Evolutionary conservation across 805 yeast species (phyloP).

Genomic region (Pichia nakasei): DNA sequence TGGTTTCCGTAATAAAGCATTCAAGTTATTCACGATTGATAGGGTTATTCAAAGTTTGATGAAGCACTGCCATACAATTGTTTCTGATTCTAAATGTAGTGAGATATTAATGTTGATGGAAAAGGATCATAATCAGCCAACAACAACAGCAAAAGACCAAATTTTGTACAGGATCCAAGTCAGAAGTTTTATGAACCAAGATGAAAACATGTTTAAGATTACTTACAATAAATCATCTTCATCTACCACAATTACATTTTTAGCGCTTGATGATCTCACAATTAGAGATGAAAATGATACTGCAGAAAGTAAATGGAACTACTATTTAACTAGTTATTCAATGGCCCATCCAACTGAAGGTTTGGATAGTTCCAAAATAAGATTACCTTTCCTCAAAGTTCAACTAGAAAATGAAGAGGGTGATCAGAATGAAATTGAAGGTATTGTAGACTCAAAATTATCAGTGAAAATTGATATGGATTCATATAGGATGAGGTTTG

Average conservation of each 20-base stretch:
- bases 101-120: slow-evolving; percentile 79
- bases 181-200: slow-evolving; percentile 64
- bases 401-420: slow-evolving; percentile 42
- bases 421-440: slow-evolving; percentile 39
- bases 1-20: slow-evolving; percentile 89
- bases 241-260: slow-evolving; percentile 64
- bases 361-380: slow-evolving; percentile 65
- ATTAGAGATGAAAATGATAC: slow-evolving; percentile 50
- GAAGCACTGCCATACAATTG: slow-evolving; percentile 80
- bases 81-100: slow-evolving; percentile 70
- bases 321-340: slow-evolving; percentile 84
- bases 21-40: slow-evolving; percentile 85
- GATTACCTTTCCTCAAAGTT: slow-evolving; percentile 67
- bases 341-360: slow-evolving; percentile 98
- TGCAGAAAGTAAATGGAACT: slow-evolving; percentile 81
- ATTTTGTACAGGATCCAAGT: slow-evolving; percentile 85
- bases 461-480: slow-evolving; percentile 72
- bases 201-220: slow-evolving; percentile 90
- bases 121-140: slow-evolving; percentile 54
- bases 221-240: slow-evolving; percentile 48
- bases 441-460: slow-evolving; percentile 58
- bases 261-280: slow-evolving; percentile 83
- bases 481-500: slow-evolving; percentile 74
- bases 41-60: slow-evolving; percentile 77
- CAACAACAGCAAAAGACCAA: slow-evolving; percentile 77